Evolutionary conservation across 1,284 basidiomycete genomes (phyloP).

Genomic region (Irpex rosettiformis): DNA sequence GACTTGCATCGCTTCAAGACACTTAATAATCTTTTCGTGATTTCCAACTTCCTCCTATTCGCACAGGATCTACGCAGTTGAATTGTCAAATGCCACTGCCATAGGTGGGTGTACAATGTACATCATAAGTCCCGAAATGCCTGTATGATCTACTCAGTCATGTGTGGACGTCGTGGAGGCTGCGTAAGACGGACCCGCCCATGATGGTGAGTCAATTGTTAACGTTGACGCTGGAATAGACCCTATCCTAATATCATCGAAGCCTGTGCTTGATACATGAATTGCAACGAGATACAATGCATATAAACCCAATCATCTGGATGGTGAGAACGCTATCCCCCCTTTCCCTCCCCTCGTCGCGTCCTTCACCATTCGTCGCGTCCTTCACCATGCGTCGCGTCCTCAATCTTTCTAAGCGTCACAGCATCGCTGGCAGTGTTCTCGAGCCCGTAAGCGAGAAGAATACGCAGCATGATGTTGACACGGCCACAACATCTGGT

Average conservation of each 20-base stretch:
- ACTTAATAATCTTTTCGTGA: background rate
- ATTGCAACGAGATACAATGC: background rate
- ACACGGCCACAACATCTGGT: background rate
- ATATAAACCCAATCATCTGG: background rate
- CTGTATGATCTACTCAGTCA: background rate
- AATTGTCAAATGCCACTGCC: background rate
- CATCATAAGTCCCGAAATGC: background rate
- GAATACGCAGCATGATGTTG: background rate
- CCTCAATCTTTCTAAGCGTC: slow-evolving; percentile 8
- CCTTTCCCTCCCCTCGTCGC: background rate
- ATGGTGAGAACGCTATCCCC: slow-evolving; percentile 20
- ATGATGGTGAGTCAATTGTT: background rate
- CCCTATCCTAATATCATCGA: background rate
- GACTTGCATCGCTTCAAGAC: too few species aligned
- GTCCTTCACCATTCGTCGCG: slow-evolving; percentile 5
- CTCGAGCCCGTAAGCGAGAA: slow-evolving; percentile 5
- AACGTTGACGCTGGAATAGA: background rate
- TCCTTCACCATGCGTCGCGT: slow-evolving; percentile 5
- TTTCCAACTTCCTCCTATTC: background rate
- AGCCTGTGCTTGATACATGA: background rate
- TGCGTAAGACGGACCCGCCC: background rate
- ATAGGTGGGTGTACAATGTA: background rate
- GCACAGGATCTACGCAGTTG: background rate
- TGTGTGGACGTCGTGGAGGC: background rate
- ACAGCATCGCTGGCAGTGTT: background rate